phyloP scores from a whole-genome alignment of 1,284 basidiomycete genomes.

The Wallemia ichthyophaga region DNA sequence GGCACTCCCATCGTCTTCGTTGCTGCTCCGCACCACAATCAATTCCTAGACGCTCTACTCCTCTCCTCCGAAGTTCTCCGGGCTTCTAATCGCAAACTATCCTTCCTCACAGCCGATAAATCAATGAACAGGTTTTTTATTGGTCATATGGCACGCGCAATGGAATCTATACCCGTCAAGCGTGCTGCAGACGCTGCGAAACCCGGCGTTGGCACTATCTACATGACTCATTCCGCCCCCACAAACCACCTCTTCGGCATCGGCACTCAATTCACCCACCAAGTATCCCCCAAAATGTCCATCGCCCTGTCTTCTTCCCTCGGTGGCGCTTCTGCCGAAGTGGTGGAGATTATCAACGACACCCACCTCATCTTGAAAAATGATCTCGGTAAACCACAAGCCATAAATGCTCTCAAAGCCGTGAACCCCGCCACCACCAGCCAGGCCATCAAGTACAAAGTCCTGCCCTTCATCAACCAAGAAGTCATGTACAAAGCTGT shows the following conservation, averaged over 20 bases:
- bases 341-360: conserved; percentile 67
- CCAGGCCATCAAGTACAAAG: conserved; percentile 28
- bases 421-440: conserved; percentile 4
- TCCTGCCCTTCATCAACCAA: conserved; percentile 62
- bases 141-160: conserved; percentile 52
- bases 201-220: conserved; percentile 41
- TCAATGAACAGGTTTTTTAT: conserved; percentile 54
- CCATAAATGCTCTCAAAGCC: conserved; percentile 10
- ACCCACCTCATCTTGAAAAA: conserved; percentile 56
- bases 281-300: conserved; percentile 54
- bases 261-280: conserved; percentile 43
- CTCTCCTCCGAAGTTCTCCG: conserved; percentile 61
- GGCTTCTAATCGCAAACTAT: conserved; percentile 53
- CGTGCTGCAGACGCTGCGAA: conserved; percentile 72
- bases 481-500: conserved; percentile 83
- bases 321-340: conserved; percentile 47
- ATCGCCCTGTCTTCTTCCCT: conserved; percentile 62
- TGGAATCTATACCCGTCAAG: conserved; percentile 76
- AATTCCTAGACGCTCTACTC: conserved; percentile 88
- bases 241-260: conserved; percentile 41
- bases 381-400: conserved; percentile 28
- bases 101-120: conserved; percentile 77
- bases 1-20: conserved; percentile 89
- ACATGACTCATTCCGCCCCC: conserved; percentile 41
- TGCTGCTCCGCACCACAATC: conserved; percentile 84